Percentiles rank a stretch among this genome's conserved stretches.
phyloP scores from a whole-genome alignment of 106 monocot species.

The Dioscorea dumetorum region DNA sequence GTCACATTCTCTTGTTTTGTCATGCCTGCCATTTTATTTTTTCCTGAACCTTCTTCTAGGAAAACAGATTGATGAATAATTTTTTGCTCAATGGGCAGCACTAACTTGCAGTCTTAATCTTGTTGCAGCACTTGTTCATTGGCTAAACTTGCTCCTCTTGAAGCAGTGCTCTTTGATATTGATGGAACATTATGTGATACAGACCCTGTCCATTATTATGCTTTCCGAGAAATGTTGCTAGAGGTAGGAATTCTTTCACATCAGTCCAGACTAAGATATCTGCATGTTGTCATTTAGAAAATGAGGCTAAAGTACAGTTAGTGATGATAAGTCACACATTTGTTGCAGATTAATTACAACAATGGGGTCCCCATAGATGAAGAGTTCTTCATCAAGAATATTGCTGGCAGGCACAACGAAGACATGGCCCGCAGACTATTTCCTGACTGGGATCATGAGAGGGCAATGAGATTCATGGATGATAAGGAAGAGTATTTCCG shows the following conservation, averaged over 20 bases:
- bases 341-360: constrained; percentile 52
- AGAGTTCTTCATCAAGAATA: constrained; percentile 40
- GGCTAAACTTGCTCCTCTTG: constrained; percentile 37
- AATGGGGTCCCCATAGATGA: constrained; percentile 61
- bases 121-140: constrained; percentile 30
- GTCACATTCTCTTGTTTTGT: background rate
- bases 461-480: constrained; percentile 58
- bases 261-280: too few species aligned
- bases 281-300: background rate
- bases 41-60: too few species aligned
- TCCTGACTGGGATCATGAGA: constrained; percentile 55
- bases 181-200: constrained; percentile 71
- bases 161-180: constrained; percentile 65
- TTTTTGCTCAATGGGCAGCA: background rate
- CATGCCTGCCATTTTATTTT: background rate
- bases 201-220: constrained; percentile 69
- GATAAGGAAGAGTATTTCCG: constrained; percentile 74
- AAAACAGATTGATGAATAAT: too few species aligned
- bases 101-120: background rate
- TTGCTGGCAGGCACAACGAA: constrained; percentile 65
- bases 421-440: constrained; percentile 48
- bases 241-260: constrained; percentile 26
- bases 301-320: background rate
- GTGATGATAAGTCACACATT: background rate
- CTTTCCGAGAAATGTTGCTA: constrained; percentile 62